Percentiles rank a stretch among this genome's conserved stretches.
These are phyloP conservation scores for Podospora fimiseda DNA, from an alignment of 495 filamentous ascomycete genomes.

Conservation along the genomic window DNA sequence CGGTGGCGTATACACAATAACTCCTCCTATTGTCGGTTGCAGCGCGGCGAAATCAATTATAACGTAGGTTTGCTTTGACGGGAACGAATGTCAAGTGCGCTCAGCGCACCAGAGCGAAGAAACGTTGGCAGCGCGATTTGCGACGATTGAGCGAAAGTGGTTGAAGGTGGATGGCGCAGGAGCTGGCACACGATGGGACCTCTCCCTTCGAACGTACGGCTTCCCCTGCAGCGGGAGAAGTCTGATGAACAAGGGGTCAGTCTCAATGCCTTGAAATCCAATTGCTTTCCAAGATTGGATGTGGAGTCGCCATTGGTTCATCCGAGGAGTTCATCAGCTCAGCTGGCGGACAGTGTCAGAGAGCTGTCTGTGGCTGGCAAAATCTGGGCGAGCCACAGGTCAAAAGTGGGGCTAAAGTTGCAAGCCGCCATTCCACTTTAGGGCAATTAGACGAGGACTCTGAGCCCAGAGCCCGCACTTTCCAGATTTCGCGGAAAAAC, in stretches of 20 bases:
- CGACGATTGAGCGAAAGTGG: constrained; percentile 3
- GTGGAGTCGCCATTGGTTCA: constrained; percentile 4
- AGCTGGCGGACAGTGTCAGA: constrained; percentile 6
- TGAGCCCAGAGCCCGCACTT: constrained; percentile 31
- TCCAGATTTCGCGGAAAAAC: constrained; percentile 29
- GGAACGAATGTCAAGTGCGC: constrained; percentile 14
- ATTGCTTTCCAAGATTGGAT: constrained; percentile 8
- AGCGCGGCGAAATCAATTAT: not conserved
- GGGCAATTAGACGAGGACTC: constrained; percentile 24
- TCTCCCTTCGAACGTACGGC: constrained; percentile 1
- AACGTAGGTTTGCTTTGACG: not conserved
- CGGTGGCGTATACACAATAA: not conserved
- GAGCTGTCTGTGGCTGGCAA: constrained; percentile 8
- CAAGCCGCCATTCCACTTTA: constrained; percentile 18
- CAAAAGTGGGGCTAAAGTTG: constrained; percentile 1
- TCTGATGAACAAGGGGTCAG: constrained; percentile 11
- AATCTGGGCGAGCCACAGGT: not conserved
- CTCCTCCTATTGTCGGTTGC: not conserved
- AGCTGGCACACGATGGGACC: constrained; percentile 12
- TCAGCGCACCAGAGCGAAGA: constrained; percentile 11
- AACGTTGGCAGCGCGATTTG: not conserved
- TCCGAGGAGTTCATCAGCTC: not conserved
- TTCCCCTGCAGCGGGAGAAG: constrained; percentile 5
- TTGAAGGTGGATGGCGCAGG: not conserved
- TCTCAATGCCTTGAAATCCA: not conserved